These are phyloP conservation scores for Glebionis coronaria DNA, from an alignment of 129 eudicot genomes.

Conservation along the genomic window DNA sequence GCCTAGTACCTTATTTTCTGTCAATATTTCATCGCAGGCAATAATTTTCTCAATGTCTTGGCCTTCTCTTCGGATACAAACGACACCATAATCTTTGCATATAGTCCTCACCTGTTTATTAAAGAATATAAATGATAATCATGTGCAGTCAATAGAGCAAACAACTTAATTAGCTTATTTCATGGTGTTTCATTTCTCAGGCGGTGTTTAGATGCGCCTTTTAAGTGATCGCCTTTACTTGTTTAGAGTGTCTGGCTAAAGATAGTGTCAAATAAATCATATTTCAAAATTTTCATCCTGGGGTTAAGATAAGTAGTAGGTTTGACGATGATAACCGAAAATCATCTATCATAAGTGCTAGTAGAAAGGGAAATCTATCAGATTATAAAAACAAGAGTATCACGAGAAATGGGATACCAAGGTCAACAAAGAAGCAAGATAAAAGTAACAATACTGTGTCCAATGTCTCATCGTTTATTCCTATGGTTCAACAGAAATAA, in stretches of 20 bases:
- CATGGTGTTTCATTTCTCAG: no score
- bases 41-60: conserved; percentile 74
- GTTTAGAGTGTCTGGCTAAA: not conserved
- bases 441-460: conserved; percentile 62
- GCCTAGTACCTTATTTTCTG: conserved; percentile 50
- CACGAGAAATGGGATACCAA: conserved; percentile 42
- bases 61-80: conserved; percentile 85
- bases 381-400: conserved; percentile 38
- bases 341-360: conserved; percentile 38
- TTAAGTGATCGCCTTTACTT: not conserved
- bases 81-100: conserved; percentile 83
- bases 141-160: conserved; percentile 3
- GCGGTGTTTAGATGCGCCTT: no score
- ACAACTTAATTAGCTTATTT: no score
- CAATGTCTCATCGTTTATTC: conserved; percentile 67
- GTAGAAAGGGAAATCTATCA: conserved; percentile 43
- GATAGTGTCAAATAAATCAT: not conserved
- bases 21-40: conserved; percentile 46
- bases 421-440: conserved; percentile 48
- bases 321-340: conserved; percentile 38
- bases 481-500: conserved; percentile 84
- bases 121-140: not conserved
- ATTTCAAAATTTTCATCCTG: conserved; percentile 8
- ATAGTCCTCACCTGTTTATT: conserved; percentile 50
- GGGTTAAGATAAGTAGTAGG: conserved; percentile 31